phyloP scores from a whole-genome alignment of 306 rosid genomes.

The Mimosa bimucronata region DNA sequence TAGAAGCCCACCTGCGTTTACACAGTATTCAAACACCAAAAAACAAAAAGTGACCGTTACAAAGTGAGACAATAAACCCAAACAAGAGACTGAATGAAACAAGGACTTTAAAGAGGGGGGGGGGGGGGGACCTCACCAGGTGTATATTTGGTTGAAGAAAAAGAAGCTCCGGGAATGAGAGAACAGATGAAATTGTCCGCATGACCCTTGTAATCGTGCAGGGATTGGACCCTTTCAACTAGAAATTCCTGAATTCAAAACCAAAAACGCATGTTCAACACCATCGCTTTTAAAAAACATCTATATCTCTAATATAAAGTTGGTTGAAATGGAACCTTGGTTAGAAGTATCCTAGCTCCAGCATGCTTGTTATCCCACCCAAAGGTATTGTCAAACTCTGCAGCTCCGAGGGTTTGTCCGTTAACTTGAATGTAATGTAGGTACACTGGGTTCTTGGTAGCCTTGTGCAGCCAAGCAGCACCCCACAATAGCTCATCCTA shows the following conservation, averaged over 20 bases:
- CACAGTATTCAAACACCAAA: background rate
- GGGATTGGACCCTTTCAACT: slow-evolving; percentile 63
- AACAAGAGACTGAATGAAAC: background rate
- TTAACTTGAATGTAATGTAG: slow-evolving; percentile 80
- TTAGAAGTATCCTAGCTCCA: slow-evolving; percentile 91
- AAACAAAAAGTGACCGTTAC: slow-evolving; percentile 45
- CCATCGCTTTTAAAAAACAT: no score
- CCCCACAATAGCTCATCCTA: slow-evolving; percentile 97
- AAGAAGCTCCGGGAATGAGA: slow-evolving; percentile 71
- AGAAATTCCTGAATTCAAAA: slow-evolving; percentile 76
- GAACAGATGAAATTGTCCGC: slow-evolving; percentile 93
- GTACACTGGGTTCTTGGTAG: slow-evolving; percentile 73
- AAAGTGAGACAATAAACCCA: no score
- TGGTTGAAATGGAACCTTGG: slow-evolving; percentile 59
- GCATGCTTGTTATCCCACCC: slow-evolving; percentile 99
- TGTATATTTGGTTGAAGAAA: slow-evolving; percentile 72
- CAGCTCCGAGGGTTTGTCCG: slow-evolving; percentile 85
- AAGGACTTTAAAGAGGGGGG: background rate
- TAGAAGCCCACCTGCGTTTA: slow-evolving; percentile 82
- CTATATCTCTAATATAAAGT: background rate
- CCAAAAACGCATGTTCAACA: no score
- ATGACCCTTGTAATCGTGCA: slow-evolving; percentile 91
- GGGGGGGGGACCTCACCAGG: slow-evolving; percentile 55
- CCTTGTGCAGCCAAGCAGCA: slow-evolving; percentile 96
- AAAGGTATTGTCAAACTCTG: slow-evolving; percentile 74